Evolutionary conservation across 2,329 filamentous ascomycete species (phyloP).

Genomic region (Lachnellula suecica): DNA sequence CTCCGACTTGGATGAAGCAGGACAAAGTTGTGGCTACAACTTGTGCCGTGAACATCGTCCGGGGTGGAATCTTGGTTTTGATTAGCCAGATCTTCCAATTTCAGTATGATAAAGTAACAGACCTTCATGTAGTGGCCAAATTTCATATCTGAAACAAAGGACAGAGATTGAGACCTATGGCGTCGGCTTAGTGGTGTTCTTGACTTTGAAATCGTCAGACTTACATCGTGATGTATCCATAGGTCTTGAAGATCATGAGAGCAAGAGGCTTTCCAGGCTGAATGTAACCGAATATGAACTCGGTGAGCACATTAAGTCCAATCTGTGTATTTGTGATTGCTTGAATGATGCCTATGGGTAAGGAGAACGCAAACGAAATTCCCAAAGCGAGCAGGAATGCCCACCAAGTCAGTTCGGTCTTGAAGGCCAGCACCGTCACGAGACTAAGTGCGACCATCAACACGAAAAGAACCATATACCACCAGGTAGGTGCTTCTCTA

Average conservation of each 20-base stretch:
- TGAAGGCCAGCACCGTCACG: slow-evolving; percentile 7
- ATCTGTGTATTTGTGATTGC: slow-evolving; percentile 56
- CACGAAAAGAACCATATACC: slow-evolving; percentile 14
- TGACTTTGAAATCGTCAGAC: slow-evolving; percentile 68
- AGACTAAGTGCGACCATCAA: slow-evolving; percentile 8
- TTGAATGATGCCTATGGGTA: slow-evolving; percentile 69
- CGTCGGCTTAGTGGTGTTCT: slow-evolving; percentile 24
- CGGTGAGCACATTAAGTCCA: slow-evolving; percentile 66
- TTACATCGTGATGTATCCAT: slow-evolving; percentile 70
- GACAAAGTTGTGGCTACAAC: slow-evolving; percentile 61
- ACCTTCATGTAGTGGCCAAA: slow-evolving; percentile 51
- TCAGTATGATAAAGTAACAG: neutral
- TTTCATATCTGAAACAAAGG: slow-evolving; percentile 48
- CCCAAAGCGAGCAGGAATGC: slow-evolving; percentile 16
- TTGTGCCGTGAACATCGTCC: slow-evolving; percentile 38
- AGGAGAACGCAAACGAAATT: slow-evolving; percentile 52
- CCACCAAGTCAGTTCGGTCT: slow-evolving; percentile 15
- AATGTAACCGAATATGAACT: slow-evolving; percentile 72
- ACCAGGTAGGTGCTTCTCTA: slow-evolving; percentile 8
- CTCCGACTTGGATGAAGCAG: slow-evolving; percentile 63
- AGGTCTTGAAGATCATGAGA: slow-evolving; percentile 78
- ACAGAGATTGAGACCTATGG: slow-evolving; percentile 40
- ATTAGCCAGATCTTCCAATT: slow-evolving; percentile 61
- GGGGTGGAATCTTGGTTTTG: slow-evolving; percentile 47
- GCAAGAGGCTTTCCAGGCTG: slow-evolving; percentile 63